phyloP scores from a whole-genome alignment of 2,329 filamentous ascomycete genomes.

The Microdochium nivale region DNA sequence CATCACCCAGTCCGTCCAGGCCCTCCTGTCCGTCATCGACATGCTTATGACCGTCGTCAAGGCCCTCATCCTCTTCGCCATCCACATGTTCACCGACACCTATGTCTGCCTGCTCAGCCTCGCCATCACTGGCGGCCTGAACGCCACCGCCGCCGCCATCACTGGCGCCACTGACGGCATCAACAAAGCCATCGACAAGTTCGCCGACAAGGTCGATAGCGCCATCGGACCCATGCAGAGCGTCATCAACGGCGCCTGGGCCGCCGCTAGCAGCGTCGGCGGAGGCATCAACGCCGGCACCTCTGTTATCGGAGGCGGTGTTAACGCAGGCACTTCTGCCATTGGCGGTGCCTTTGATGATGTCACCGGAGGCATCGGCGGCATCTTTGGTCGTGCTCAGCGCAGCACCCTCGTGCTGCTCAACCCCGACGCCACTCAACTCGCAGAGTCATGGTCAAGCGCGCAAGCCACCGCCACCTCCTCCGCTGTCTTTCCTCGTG shows the following conservation, averaged over 20 bases:
- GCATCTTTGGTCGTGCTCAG: slow-evolving; percentile 32
- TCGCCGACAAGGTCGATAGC: slow-evolving; percentile 32
- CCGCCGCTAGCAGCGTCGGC: slow-evolving; percentile 48
- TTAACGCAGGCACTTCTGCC: slow-evolving; percentile 5
- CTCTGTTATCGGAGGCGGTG: slow-evolving; percentile 14
- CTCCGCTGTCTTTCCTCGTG: neutral
- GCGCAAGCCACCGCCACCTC: neutral
- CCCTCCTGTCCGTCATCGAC: slow-evolving; percentile 68
- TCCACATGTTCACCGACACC: slow-evolving; percentile 84
- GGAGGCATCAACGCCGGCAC: slow-evolving; percentile 21
- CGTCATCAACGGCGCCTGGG: slow-evolving; percentile 38
- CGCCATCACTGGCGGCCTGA: slow-evolving; percentile 69
- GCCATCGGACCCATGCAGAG: slow-evolving; percentile 48
- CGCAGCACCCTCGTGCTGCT: slow-evolving; percentile 18
- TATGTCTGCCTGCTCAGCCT: slow-evolving; percentile 86
- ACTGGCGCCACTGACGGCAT: slow-evolving; percentile 35
- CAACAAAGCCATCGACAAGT: slow-evolving; percentile 36
- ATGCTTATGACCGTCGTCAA: slow-evolving; percentile 77
- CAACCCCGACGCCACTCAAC: slow-evolving; percentile 7
- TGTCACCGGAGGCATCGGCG: slow-evolving; percentile 32
- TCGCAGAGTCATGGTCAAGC: neutral
- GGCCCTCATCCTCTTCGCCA: slow-evolving; percentile 81
- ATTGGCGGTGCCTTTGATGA: slow-evolving; percentile 5
- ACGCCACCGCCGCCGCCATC: slow-evolving; percentile 45
- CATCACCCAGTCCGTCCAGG: slow-evolving; percentile 72